phyloP scores from a whole-genome alignment of 169 alveolate genomes.

The Plasmodium malariae region DNA sequence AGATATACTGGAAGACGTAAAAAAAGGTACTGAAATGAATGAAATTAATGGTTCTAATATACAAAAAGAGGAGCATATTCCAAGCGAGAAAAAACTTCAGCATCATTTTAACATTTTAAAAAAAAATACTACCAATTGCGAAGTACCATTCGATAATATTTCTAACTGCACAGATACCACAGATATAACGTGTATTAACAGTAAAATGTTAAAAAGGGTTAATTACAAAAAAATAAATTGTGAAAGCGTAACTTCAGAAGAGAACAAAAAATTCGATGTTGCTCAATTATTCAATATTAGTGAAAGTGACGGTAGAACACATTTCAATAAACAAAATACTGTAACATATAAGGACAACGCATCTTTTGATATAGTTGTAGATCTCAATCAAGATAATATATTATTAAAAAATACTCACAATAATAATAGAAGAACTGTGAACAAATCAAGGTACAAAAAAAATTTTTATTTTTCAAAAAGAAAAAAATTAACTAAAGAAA shows the following conservation, averaged over 20 bases:
- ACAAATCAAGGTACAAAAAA: neutral
- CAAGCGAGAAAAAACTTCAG: neutral
- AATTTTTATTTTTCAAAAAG: constrained; percentile 13
- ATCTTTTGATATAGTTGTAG: neutral
- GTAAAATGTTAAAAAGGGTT: neutral
- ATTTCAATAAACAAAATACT: neutral
- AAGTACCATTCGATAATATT: neutral
- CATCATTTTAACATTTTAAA: neutral
- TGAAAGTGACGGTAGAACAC: neutral
- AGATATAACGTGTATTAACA: neutral
- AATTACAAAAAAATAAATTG: neutral
- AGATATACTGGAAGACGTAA: constrained; percentile 24
- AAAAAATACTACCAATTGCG: neutral
- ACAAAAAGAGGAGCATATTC: neutral
- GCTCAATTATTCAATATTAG: neutral
- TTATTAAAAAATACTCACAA: neutral
- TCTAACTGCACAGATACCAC: neutral
- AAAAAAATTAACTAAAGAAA: constrained; percentile 25
- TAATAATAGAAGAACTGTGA: neutral
- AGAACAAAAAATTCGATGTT: neutral
- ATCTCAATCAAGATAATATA: neutral
- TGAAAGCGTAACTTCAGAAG: neutral
- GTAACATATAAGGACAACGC: neutral
- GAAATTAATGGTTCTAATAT: neutral
- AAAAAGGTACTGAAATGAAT: neutral